Base-by-base conservation (phyloP, 768 basidiomycete genomes). In the Symmetrospora coprosmae region DNA sequence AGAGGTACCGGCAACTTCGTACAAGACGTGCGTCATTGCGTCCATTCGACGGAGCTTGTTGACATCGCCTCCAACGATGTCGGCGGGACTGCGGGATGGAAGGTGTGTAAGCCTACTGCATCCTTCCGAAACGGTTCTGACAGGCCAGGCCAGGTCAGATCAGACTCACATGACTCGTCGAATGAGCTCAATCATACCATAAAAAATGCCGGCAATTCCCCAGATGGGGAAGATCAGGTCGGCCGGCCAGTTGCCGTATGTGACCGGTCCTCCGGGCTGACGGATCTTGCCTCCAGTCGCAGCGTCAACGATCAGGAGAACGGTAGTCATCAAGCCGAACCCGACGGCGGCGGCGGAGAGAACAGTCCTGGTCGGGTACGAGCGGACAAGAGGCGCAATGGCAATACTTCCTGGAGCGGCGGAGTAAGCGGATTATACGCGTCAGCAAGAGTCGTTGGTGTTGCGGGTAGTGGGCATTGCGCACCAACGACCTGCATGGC, bases 121-220 rank as follows among this genome's bases (percentile, higher is more conserved):
- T n/a, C n/a, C n/a, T n/a, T n/a, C n/a, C n/a, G n/a, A n/a, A n/a
- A n/a, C n/a, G n/a, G n/a, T n/a, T n/a, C n/a, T n/a, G n/a, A n/a
- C n/a, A n/a, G n/a, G n/a, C n/a, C n/a, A n/a, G n/a, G n/a, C n/a
- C n/a, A n/a, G n/a, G n/a, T n/a, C n/a, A n/a, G n/a, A n/a, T n/a
- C n/a, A 59, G 30, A 64, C 46, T 2, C 62, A 66, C 25, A 71
- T 70, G 62, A 70, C 66, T 30, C 70, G 56, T 25, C 70, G 64
- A 40, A 69, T 69, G 17, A 70, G 61, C 51, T 70, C 70, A n/a
- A 71, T 68, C 68, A 69, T 70, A 25, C 70, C 70, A 55, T 68
- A 71, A 16, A 58, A 43, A 50, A 70, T 60, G 34, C 70, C 70
- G 13, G 64, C 35, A 50, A 69, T 65, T 34, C 60, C 60, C 53